Percentiles rank a stretch among this genome's conserved stretches.
Evolutionary conservation across 2,329 filamentous ascomycete species (phyloP).

Genomic region (Pseudocercospora pini-densiflorae): DNA sequence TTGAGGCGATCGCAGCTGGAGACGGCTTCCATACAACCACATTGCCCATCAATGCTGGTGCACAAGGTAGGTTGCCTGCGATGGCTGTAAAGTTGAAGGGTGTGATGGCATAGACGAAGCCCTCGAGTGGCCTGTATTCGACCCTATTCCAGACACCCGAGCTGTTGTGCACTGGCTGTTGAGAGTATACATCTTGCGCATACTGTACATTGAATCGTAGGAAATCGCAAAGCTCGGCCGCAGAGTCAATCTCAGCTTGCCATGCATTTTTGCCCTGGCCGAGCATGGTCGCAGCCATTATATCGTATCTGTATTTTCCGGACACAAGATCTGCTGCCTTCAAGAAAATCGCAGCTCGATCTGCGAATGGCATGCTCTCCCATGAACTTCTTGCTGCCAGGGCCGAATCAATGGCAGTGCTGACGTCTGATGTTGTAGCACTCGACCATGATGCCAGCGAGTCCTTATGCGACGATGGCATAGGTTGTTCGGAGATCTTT

Average conservation of each 20-base stretch:
- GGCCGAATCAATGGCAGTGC: conserved; percentile 79
- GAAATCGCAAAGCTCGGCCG: conserved; percentile 91
- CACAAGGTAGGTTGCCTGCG: conserved; percentile 80
- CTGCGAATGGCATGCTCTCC: conserved; percentile 85
- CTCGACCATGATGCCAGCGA: conserved; percentile 84
- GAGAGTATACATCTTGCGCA: conserved; percentile 85
- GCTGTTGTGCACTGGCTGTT: conserved; percentile 84
- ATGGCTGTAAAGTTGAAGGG: conserved; percentile 99
- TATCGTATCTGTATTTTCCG: conserved; percentile 92
- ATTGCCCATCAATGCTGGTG: conserved; percentile 88
- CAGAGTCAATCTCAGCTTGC: conserved; percentile 98
- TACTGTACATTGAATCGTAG: conserved; percentile 90
- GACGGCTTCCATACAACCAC: conserved; percentile 98
- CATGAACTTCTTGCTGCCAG: conserved; percentile 84
- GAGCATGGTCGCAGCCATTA: conserved; percentile 95
- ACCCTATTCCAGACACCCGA: conserved; percentile 89
- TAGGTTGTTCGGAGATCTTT: conserved; percentile 70
- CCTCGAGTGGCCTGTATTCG: conserved; percentile 88
- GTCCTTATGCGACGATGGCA: conserved; percentile 79
- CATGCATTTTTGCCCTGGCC: conserved; percentile 98
- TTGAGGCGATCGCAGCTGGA: conserved; percentile 83
- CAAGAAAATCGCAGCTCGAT: conserved; percentile 90
- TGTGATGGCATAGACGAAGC: conserved; percentile 91
- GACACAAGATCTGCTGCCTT: conserved; percentile 92
- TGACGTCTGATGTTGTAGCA: conserved; percentile 76